Base-by-base conservation (phyloP, 169 alveolate genomes). In the Plasmodium gonderi region DNA sequence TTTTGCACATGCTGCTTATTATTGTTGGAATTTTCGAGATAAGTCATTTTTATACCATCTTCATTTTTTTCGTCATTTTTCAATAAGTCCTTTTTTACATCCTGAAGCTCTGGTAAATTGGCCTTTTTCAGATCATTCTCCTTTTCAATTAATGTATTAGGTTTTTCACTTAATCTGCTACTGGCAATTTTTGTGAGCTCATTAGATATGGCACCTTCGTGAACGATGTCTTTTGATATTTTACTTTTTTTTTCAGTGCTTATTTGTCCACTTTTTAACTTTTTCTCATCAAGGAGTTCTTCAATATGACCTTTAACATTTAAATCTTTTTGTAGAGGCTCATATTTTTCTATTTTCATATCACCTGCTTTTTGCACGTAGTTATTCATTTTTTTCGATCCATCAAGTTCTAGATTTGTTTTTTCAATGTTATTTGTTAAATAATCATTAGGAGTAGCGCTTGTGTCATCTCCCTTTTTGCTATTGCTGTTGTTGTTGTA, bases 281-380 rank as follows among this genome's bases (percentile, higher is more conserved):
- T 82, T 31, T 82, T 82, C 49, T 11, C 74, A 20, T 29, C 23
- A 33, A 26, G 11, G 23, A 26, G n/a, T 20, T 44, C 45, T 17
- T 0, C 65, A 26, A 60, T 47, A 72, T 45, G 51, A 82, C 40
- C 64, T 82, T 82, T 82, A 82, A 82, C 26, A 51, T 44, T 68
- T 31, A 26, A 33, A 68, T 68, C 81, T 23, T 69, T 82, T 72
- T 68, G 69, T 54, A 44, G 40, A 20, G 60, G 38, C 60, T 45
- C 42, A 1, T 79, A 67, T 68, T 29, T 82, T 45, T 47, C 80
- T 47, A 44, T 44, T 40, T 82, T 69, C 17, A 33, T 82, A 44
- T 69, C 75, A 14, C 40, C 75, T 40, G 26, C n/a, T 36, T 36
- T 80, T 64, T 65, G 68, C 26, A 80, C 1, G 79, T 80, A 80